Evolutionary conservation across 2,329 filamentous ascomycete species (phyloP), one percentile per base, ranked within the genome.

Genomic region (Fusarium coicis): DNA sequence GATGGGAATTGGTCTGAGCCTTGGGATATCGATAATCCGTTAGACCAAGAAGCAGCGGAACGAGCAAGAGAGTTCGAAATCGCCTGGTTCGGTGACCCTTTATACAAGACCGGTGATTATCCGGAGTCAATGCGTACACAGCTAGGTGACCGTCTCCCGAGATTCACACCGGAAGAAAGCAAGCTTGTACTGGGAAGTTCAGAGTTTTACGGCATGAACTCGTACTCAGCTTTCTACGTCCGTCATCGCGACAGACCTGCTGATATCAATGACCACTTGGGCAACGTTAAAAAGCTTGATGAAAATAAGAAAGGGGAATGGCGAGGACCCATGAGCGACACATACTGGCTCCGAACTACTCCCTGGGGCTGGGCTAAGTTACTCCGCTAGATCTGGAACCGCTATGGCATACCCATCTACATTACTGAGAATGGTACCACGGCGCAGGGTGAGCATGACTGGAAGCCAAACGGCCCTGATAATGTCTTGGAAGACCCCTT

Each of bases 381-480:
- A 44, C 74, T 84, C 10, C 79, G 80, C 9, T 84, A 83, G 83
- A 80, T 84, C 34, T 84, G 83, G 82, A 70, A 75, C 39, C 78
- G 83, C 4, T 85, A 84, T 64, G 74, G 79, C 10, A 79, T 81
- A 9, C 83, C 83, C 2, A 85, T 85, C 30, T 84, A 79, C 67
- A 83, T 84, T 63, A 84, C 82, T 0, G 83, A 85, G 72, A 84
- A 85, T 50, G 83, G 83, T 2, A 84, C 83, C 0, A 84, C 82
- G 2, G 82, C 80, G 2, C 77, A 82, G 63, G 82, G 82, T 0
- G 83, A 84, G 64, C 79, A 82, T 19, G 79, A 78, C 10, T 82
- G 74, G 72, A 72, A 68, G 70, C 80, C 81, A 3, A 68, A 63
- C 10, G 68, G 79, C 0, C 61, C 76, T 1, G 76, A 80, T 11